These are phyloP conservation scores for Glaciozyma martinii DNA, from an alignment of 768 basidiomycete genomes.

Conservation along the genomic window DNA sequence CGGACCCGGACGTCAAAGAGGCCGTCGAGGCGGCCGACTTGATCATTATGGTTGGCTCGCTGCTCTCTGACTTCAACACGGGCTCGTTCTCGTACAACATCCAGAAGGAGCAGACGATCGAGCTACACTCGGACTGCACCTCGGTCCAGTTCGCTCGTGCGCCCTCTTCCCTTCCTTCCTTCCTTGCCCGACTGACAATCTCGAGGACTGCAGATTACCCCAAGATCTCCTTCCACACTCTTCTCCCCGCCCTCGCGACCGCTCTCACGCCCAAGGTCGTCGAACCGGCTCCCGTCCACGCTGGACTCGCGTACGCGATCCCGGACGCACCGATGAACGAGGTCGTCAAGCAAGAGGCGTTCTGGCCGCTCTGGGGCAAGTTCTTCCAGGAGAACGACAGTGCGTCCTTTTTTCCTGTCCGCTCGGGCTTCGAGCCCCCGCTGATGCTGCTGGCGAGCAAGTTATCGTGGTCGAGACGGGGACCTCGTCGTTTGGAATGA, in stretches of 20 bases:
- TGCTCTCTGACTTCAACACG: conserved; percentile 69
- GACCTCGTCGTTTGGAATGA: conserved; percentile 74
- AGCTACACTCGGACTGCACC: conserved; percentile 60
- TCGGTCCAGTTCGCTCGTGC: conserved; percentile 28
- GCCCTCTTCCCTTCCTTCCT: not conserved
- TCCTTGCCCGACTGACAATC: not conserved
- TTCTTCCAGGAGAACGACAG: conserved; percentile 38
- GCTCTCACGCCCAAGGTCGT: conserved; percentile 20
- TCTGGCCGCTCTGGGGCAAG: conserved; percentile 33
- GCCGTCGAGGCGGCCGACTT: conserved; percentile 66
- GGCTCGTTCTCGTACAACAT: conserved; percentile 58
- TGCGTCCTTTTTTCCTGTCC: conserved; percentile 38
- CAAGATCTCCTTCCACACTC: conserved; percentile 35
- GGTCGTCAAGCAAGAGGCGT: conserved; percentile 32
- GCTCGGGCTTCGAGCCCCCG: not conserved
- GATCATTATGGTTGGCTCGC: conserved; percentile 52
- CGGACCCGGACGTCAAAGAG: conserved; percentile 56
- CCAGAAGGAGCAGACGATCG: conserved; percentile 46
- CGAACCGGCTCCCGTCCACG: conserved; percentile 5
- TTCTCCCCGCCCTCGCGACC: conserved; percentile 35
- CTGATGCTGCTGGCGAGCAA: not conserved
- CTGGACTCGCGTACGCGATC: conserved; percentile 34
- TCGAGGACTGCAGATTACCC: conserved; percentile 24
- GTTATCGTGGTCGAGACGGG: conserved; percentile 77
- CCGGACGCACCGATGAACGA: conserved; percentile 45